Base-by-base conservation (phyloP, 2,329 filamentous ascomycete species). In the Metarhizium sp. region DNA sequence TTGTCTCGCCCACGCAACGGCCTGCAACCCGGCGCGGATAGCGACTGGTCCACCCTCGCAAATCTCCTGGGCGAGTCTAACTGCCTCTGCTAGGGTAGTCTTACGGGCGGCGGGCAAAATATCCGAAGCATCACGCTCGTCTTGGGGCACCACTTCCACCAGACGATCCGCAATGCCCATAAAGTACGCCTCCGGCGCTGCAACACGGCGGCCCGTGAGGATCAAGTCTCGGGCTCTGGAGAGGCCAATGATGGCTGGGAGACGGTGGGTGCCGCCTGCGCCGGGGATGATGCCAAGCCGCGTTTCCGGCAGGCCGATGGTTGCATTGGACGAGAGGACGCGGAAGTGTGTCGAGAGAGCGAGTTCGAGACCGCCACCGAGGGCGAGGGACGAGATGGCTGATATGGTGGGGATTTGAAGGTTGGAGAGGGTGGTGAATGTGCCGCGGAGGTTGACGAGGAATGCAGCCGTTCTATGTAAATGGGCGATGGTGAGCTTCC, bases 351-450 rank as follows among this genome's bases (percentile, higher is more conserved):
- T 95, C 62, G 87, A 85, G 6, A 99, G 83, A 2, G 91, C 92
- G 53, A 99, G 82, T 73, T 99, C 94, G 60, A 99, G 85, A 50
- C 94, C 94, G 64, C 94, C 94, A 59, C 94, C 94, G 34, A 97
- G 86, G 6, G 94, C 94, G 56, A 89, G 75, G 51, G 89, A 94
- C 54, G 87, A 87, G 59, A 99, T 83, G 56, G 91, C 91, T 3
- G 88, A 86, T 67, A 99, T 92, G 52, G 92, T 95, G 32, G 94
- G 94, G 62, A 97, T 85, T 14, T 87, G 88, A 46, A 99, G 85
- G 57, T 77, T 70, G 32, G 89, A 80, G 57, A 99, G 81, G 46
- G 81, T 76, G 45, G 81, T 76, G 66, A 99, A 85, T 51, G 92
- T 95, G 52, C 72, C 73, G 63, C 92, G 87, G 52, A 99, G 85